These are phyloP conservation scores for Solanum phureja DNA, from an alignment of 257 asterid species.

Conservation along the genomic window DNA sequence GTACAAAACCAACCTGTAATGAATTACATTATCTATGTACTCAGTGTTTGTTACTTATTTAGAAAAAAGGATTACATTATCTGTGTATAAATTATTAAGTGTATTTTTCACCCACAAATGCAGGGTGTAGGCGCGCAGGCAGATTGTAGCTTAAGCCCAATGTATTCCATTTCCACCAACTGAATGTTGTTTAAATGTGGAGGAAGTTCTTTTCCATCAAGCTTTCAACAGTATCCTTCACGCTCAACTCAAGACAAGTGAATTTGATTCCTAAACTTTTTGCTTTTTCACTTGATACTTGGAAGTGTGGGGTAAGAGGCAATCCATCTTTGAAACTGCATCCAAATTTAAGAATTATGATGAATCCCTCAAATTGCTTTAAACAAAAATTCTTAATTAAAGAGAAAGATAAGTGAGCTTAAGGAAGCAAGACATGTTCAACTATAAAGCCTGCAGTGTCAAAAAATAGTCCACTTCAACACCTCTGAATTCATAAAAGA, in stretches of 20 bases:
- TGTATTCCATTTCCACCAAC: background rate
- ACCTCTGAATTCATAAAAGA: background rate
- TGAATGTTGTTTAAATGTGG: background rate
- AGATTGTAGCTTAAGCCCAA: background rate
- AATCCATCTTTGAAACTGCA: constrained; percentile 18
- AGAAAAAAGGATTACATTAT: background rate
- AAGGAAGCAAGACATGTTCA: background rate
- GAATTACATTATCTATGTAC: background rate
- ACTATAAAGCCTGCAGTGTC: background rate
- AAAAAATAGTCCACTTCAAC: background rate
- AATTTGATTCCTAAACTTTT: constrained; percentile 28
- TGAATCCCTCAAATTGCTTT: background rate
- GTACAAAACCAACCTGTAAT: too few species aligned
- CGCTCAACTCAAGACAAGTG: constrained; percentile 33
- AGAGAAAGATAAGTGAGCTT: background rate
- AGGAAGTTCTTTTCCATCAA: constrained; percentile 23
- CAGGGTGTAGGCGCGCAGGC: too few species aligned
- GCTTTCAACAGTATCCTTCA: constrained; percentile 32
- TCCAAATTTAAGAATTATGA: background rate
- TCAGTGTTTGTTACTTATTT: background rate
- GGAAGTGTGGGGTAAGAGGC: constrained; percentile 1
- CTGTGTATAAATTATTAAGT: background rate
- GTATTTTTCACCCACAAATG: too few species aligned
- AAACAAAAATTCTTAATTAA: background rate
- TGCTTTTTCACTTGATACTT: constrained; percentile 32